These are phyloP conservation scores for Scedosporium minutisporum DNA, from an alignment of 2,329 filamentous ascomycete species.

Conservation along the genomic window DNA sequence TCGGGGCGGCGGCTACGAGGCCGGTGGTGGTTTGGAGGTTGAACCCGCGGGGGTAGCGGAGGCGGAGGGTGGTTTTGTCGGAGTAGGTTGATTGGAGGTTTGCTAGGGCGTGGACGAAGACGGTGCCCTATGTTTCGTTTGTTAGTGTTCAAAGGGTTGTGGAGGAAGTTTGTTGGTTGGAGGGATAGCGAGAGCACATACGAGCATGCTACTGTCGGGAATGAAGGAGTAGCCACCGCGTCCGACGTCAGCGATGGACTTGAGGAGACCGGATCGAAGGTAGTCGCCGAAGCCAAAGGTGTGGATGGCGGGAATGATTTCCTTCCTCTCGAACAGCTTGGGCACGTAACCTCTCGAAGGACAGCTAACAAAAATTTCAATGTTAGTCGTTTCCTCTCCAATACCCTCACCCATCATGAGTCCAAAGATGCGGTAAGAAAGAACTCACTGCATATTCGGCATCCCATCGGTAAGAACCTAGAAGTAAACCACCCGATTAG, in stretches of 20 bases:
- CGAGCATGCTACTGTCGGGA: slow-evolving; percentile 51
- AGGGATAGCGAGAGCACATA: slow-evolving; percentile 14
- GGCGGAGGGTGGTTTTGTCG: slow-evolving; percentile 30
- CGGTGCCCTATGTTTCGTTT: slow-evolving; percentile 34
- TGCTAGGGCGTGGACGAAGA: slow-evolving; percentile 52
- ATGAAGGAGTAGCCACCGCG: slow-evolving; percentile 53
- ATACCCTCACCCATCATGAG: too few relatives aligned
- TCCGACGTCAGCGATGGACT: slow-evolving; percentile 48
- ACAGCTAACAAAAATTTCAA: slow-evolving; percentile 20
- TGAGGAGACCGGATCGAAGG: slow-evolving; percentile 42
- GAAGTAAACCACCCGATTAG: too few relatives aligned
- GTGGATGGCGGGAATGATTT: slow-evolving; percentile 32
- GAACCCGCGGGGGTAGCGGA: slow-evolving; percentile 28
- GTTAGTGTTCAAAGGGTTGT: background rate
- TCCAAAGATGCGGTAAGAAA: background rate
- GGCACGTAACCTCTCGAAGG: slow-evolving; percentile 43
- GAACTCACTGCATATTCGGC: background rate
- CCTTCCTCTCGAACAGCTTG: slow-evolving; percentile 34
- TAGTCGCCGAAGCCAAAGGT: slow-evolving; percentile 46
- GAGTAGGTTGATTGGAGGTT: slow-evolving; percentile 52
- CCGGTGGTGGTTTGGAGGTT: slow-evolving; percentile 28
- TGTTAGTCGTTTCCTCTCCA: background rate
- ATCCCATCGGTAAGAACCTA: background rate
- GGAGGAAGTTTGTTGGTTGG: background rate
- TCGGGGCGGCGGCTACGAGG: slow-evolving; percentile 24